Evolutionary conservation across 495 filamentous ascomycete genomes (phyloP).

Genomic region (Aspergillus mulundensis): DNA sequence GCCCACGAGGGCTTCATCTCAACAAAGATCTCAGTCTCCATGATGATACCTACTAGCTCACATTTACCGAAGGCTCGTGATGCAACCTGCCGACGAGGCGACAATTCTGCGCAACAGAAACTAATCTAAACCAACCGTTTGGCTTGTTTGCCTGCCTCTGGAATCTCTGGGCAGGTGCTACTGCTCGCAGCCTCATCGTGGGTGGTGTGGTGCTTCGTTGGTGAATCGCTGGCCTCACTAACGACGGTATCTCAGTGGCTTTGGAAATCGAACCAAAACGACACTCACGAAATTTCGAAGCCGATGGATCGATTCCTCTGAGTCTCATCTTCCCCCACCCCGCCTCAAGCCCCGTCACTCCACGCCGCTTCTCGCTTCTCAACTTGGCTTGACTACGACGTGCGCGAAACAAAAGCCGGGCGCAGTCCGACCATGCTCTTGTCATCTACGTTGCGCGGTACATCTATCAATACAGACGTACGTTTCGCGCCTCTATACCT

Average conservation of each 20-base stretch:
- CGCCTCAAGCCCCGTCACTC: neutral
- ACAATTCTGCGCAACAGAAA: neutral
- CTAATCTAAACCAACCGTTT: neutral
- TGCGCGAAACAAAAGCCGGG: neutral
- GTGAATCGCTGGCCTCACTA: neutral
- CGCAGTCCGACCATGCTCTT: conserved; percentile 37
- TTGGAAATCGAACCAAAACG: neutral
- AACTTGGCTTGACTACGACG: neutral
- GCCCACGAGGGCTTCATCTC: neutral
- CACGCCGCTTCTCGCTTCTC: neutral
- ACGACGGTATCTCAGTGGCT: neutral
- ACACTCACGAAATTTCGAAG: neutral
- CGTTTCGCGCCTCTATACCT: conserved; percentile 12
- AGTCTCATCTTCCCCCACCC: neutral
- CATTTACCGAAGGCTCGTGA: neutral
- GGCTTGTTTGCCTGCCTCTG: neutral
- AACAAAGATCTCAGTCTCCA: neutral
- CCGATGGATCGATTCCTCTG: conserved; percentile 1
- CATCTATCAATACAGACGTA: conserved; percentile 31
- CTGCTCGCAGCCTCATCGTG: neutral
- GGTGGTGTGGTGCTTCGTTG: neutral
- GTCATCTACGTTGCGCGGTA: conserved; percentile 24
- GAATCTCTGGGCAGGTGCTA: conserved; percentile 8
- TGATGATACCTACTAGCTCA: neutral
- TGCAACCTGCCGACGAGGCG: neutral